Conservation (phyloP, 495 filamentous ascomycete genomes). For the Trichoderma asperelloides region DNA sequence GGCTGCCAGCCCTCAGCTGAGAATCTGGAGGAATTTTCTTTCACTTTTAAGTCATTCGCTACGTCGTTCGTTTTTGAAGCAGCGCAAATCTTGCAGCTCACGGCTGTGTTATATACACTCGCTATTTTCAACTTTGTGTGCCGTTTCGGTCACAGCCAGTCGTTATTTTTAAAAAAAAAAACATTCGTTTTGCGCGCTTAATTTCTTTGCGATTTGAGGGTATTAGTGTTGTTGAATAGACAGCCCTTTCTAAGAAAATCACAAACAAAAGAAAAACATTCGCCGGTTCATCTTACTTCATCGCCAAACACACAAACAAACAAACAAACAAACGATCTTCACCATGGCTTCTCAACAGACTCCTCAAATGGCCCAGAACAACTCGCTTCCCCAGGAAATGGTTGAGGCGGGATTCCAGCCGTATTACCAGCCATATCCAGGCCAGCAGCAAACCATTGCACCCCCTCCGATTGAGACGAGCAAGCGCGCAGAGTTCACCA, state of each 20-base stretch:
- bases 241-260: background rate
- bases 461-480: background rate
- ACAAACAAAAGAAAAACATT: no score
- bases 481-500: background rate
- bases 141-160: background rate
- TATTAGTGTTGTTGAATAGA: no score
- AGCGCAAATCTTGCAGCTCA: background rate
- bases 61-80: background rate
- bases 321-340: background rate
- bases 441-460: background rate
- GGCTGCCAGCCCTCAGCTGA: background rate
- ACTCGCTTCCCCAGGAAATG: background rate
- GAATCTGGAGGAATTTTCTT: background rate
- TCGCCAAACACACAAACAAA: no score
- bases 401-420: background rate
- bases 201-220: background rate
- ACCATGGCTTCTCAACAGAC: background rate
- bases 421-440: background rate
- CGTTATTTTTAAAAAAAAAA: background rate
- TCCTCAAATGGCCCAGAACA: background rate
- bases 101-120: background rate
- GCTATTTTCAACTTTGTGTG: background rate
- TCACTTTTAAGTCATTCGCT: background rate
- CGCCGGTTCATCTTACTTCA: no score
- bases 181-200: background rate